These are phyloP conservation scores for Arthrinium phaeospermum DNA, from an alignment of 2,329 filamentous ascomycete genomes.

Conservation along the genomic window DNA sequence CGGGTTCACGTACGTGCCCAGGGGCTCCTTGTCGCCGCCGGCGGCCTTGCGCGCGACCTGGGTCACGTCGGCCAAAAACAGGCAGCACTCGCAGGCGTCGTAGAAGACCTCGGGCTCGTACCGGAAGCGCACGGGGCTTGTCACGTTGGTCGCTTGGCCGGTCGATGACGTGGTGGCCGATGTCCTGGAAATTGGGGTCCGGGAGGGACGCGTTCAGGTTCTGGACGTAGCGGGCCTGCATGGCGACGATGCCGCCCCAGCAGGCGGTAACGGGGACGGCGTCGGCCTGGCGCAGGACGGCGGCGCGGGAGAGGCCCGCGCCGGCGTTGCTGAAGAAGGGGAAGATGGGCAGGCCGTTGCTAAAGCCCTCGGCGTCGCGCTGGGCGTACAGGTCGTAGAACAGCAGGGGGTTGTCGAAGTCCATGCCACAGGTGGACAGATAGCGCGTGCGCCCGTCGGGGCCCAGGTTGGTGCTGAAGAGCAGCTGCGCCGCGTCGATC, in stretches of 20 bases:
- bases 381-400: conserved; percentile 79
- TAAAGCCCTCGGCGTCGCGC: conserved; percentile 68
- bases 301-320: conserved; percentile 60
- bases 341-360: conserved; percentile 68
- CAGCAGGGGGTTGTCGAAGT: conserved; percentile 70
- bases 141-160: conserved; percentile 36
- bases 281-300: conserved; percentile 65
- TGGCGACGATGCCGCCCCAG: conserved; percentile 79
- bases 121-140: conserved; percentile 59
- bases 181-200: conserved; percentile 39
- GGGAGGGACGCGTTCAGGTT: conserved; percentile 41
- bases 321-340: conserved; percentile 67
- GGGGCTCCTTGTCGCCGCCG: conserved; percentile 29
- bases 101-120: conserved; percentile 64
- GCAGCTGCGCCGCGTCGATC: conserved; percentile 57
- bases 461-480: conserved; percentile 66
- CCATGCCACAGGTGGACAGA: conserved; percentile 72
- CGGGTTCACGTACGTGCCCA: conserved; percentile 75
- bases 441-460: conserved; percentile 61
- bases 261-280: conserved; percentile 75
- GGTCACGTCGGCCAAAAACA: conserved; percentile 57
- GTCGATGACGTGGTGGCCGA: conserved; percentile 43
- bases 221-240: conserved; percentile 66
- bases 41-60: conserved; percentile 39
- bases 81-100: conserved; percentile 70